Percentiles rank a stretch among this genome's conserved stretches.
Evolutionary conservation across 371 early-diverging fungal genomes (phyloP).

Genomic region (Mortierella polycephala): DNA sequence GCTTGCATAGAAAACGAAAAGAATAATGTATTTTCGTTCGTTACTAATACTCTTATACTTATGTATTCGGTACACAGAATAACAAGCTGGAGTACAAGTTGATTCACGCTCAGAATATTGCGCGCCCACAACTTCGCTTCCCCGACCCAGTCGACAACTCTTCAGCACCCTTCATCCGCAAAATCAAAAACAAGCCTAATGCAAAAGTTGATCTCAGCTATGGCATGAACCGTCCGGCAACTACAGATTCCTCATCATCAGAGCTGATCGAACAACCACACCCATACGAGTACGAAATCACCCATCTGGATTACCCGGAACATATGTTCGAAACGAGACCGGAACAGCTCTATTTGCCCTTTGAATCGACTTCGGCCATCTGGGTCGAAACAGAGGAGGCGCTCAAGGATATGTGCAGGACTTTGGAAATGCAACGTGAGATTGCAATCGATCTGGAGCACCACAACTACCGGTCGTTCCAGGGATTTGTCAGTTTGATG

Average conservation of each 20-base stretch:
- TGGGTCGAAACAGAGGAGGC: constrained; percentile 82
- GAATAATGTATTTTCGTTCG: no score
- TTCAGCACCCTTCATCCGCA: constrained; percentile 77
- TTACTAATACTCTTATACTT: no score
- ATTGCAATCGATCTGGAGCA: constrained; percentile 97
- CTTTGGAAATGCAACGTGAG: constrained; percentile 71
- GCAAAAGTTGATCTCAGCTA: constrained; percentile 83
- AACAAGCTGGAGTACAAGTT: constrained; percentile 64
- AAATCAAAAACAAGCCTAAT: constrained; percentile 84
- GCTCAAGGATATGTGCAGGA: constrained; percentile 69
- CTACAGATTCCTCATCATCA: constrained; percentile 4
- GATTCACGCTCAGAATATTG: constrained; percentile 80
- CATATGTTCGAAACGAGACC: constrained; percentile 70
- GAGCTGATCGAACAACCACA: constrained; percentile 65
- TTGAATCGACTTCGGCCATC: constrained; percentile 68
- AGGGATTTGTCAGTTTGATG: constrained; percentile 95
- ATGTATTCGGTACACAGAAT: constrained; percentile 29
- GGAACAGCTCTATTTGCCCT: constrained; percentile 67
- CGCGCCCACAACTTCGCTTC: constrained; percentile 90
- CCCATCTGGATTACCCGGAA: constrained; percentile 77
- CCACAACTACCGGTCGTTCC: constrained; percentile 93
- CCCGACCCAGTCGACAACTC: constrained; percentile 90
- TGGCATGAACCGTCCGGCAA: constrained; percentile 41
- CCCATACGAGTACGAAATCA: constrained; percentile 94
- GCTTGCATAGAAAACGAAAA: no score